These are phyloP conservation scores for Hyphochytrium catenoides DNA, from an alignment of 352 stramenopile genomes.

Conservation along the genomic window DNA sequence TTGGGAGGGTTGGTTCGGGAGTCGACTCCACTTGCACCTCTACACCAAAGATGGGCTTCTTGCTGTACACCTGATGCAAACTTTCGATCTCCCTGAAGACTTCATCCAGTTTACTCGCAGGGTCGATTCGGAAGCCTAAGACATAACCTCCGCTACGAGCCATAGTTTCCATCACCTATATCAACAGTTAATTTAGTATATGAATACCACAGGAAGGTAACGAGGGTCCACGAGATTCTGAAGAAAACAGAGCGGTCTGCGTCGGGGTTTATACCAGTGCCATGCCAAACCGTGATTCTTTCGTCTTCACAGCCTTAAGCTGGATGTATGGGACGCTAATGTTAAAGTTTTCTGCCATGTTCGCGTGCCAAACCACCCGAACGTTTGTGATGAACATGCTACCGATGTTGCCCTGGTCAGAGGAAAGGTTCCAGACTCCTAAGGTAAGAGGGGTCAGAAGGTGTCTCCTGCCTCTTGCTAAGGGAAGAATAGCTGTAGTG, in stretches of 20 bases:
- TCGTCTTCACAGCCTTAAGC: slow-evolving; percentile 55
- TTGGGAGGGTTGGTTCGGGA: slow-evolving; percentile 12
- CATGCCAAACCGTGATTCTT: slow-evolving; percentile 65
- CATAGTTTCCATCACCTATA: slow-evolving; percentile 70
- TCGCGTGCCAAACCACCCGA: slow-evolving; percentile 73
- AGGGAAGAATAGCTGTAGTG: too few relatives aligned
- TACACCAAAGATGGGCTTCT: slow-evolving; percentile 68
- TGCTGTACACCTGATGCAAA: slow-evolving; percentile 47
- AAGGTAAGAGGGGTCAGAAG: slow-evolving; percentile 11
- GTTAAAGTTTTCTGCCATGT: slow-evolving; percentile 80
- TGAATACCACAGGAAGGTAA: too few relatives aligned
- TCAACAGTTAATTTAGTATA: too few relatives aligned
- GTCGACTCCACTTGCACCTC: slow-evolving; percentile 58
- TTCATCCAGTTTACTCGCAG: slow-evolving; percentile 45
- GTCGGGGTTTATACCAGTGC: too few relatives aligned
- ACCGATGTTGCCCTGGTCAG: slow-evolving; percentile 73
- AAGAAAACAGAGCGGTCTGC: too few relatives aligned
- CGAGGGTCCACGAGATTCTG: too few relatives aligned
- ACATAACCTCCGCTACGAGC: slow-evolving; percentile 54
- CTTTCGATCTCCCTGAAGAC: slow-evolving; percentile 59
- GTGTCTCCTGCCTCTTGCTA: too few relatives aligned
- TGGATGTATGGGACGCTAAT: slow-evolving; percentile 83
- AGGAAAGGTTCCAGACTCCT: slow-evolving; percentile 73
- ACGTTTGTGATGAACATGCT: slow-evolving; percentile 79
- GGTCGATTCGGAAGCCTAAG: slow-evolving; percentile 69